phyloP scores from a whole-genome alignment of 2,329 filamentous ascomycete species.

The Neoscytalidium dimidiatum region DNA sequence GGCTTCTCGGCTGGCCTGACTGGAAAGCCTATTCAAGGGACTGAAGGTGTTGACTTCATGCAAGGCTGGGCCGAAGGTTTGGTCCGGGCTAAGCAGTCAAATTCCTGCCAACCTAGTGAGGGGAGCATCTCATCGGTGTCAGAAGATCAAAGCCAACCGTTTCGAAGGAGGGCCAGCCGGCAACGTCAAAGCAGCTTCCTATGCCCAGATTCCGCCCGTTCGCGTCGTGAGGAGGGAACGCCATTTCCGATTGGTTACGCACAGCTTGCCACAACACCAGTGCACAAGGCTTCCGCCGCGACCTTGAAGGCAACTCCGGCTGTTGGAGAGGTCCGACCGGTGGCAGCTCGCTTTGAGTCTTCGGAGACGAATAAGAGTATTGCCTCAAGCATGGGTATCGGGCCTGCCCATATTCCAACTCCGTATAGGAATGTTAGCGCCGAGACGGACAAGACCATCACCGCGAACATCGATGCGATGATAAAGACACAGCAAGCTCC shows the following conservation, averaged over 20 bases:
- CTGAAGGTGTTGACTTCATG: constrained; percentile 13
- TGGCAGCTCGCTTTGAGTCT: neutral
- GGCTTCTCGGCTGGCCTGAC: constrained; percentile 12
- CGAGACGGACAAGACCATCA: neutral
- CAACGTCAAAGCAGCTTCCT: constrained; percentile 1
- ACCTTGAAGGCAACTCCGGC: constrained; percentile 3
- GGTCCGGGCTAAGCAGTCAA: constrained; percentile 4
- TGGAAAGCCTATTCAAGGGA: constrained; percentile 3
- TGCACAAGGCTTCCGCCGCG: neutral
- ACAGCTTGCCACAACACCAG: neutral
- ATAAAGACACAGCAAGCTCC: neutral
- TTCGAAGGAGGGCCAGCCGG: neutral
- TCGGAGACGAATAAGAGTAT: constrained; percentile 15
- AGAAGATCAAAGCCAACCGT: neutral
- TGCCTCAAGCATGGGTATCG: constrained; percentile 9
- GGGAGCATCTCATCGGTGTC: neutral
- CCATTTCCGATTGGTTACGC: neutral
- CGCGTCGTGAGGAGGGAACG: neutral
- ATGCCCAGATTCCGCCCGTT: neutral
- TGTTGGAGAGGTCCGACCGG: neutral
- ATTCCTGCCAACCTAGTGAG: neutral
- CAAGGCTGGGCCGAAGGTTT: constrained; percentile 11
- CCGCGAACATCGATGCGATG: neutral
- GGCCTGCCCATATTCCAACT: neutral
- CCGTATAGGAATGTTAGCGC: neutral